Conservation (phyloP, 75 land plant genomes). For the Picea sitchensis region DNA sequence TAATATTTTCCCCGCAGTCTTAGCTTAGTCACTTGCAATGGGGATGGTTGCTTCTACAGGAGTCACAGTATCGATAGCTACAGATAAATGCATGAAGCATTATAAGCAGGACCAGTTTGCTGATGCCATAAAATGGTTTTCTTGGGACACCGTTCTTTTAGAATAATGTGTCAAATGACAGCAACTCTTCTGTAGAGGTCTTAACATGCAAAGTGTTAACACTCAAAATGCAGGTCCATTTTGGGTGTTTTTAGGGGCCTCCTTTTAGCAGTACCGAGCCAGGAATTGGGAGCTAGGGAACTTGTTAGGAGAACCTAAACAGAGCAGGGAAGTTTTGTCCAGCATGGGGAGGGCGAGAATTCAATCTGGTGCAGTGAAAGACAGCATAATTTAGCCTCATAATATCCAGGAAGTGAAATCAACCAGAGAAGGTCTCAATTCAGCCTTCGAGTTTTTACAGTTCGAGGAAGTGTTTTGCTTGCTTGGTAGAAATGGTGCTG, state of each 20-base stretch:
- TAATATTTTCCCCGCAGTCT: conserved; percentile 67
- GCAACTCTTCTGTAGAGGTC: conserved; percentile 43
- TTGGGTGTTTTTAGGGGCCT: too few species aligned
- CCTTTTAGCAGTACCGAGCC: too few species aligned
- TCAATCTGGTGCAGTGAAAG: conserved; percentile 40
- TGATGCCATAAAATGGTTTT: conserved; percentile 95
- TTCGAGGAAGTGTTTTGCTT: conserved; percentile 86
- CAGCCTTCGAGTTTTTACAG: conserved; percentile 63
- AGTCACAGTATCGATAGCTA: conserved; percentile 64
- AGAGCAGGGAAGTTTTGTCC: too few species aligned
- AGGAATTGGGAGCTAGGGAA: too few species aligned
- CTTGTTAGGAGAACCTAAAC: too few species aligned
- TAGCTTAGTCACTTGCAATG: conserved; percentile 63
- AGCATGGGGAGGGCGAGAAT: conserved; percentile 47
- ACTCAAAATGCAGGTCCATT: too few species aligned
- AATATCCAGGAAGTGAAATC: conserved; percentile 60
- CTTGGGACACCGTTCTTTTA: conserved; percentile 76
- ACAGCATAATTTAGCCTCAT: conserved; percentile 44
- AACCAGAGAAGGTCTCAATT: conserved; percentile 69
- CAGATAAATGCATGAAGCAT: conserved; percentile 67
- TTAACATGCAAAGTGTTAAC: conserved; percentile 63
- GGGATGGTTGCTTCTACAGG: conserved; percentile 88
- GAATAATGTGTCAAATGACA: conserved; percentile 44
- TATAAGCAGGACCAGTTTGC: conserved; percentile 92
- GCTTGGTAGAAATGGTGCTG: conserved; percentile 93